phyloP scores from a whole-genome alignment of 2,329 filamentous ascomycete species.

The Parascedosporium putredinis region DNA sequence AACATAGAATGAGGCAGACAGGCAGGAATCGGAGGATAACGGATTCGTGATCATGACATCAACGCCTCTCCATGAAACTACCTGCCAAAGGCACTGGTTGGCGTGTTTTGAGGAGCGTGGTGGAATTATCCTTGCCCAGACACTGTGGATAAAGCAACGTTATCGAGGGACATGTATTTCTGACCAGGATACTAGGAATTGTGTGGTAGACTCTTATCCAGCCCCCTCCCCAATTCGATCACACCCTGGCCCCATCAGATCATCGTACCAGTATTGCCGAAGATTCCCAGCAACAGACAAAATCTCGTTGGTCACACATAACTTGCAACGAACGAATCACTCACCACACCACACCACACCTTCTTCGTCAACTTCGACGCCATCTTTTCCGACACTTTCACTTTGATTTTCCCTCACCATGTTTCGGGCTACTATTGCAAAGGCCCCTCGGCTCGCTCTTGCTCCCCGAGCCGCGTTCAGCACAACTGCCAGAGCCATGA shows the following conservation, averaged over 20 bases:
- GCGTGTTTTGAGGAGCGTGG: background rate
- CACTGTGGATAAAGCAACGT: no score
- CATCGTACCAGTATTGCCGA: background rate
- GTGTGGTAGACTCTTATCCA: no score
- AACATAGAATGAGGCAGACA: background rate
- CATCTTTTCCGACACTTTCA: constrained; percentile 6
- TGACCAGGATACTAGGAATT: background rate
- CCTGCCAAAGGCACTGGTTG: background rate
- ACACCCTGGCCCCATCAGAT: background rate
- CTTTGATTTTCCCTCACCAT: constrained; percentile 30
- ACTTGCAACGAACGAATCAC: background rate
- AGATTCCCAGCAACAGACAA: background rate
- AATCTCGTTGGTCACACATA: background rate
- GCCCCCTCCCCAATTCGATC: background rate
- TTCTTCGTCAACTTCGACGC: constrained; percentile 10
- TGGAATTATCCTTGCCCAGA: background rate
- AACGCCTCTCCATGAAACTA: background rate
- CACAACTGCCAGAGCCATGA: constrained; percentile 52
- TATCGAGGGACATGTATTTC: background rate
- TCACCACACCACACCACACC: constrained; percentile 2
- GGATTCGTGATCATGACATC: background rate
- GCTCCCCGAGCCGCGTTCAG: constrained; percentile 48
- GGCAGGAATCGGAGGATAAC: background rate
- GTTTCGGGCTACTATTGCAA: constrained; percentile 55
- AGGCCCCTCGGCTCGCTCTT: constrained; percentile 38